A percentile compares a stretch with the other conserved stretches of the same genome.
phyloP scores from a whole-genome alignment of 2,329 filamentous ascomycete genomes.

The Achaetomium macrosporum region DNA sequence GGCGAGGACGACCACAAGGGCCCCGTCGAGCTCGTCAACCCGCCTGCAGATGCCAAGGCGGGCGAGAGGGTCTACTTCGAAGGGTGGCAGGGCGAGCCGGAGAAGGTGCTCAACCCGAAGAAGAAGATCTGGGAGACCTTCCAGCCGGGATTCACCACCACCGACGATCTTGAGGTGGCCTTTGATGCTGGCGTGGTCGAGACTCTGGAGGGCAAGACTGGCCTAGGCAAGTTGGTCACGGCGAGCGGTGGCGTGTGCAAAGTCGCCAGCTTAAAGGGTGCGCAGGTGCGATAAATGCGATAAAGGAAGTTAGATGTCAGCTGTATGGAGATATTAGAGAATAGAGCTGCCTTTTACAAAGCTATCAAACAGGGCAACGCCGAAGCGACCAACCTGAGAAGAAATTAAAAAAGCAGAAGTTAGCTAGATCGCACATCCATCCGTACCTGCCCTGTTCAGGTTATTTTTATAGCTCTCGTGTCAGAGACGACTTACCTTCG shows the following conservation, averaged over 20 bases:
- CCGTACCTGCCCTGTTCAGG: too few relatives aligned
- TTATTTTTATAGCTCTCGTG: too few relatives aligned
- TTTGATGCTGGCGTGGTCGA: constrained; percentile 78
- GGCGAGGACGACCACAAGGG: constrained; percentile 84
- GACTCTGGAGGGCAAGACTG: constrained; percentile 63
- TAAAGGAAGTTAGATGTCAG: neutral
- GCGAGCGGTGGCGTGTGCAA: constrained; percentile 74
- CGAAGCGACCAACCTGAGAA: too few relatives aligned
- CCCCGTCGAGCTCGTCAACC: constrained; percentile 85
- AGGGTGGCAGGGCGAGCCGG: constrained; percentile 88
- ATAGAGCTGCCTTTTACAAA: constrained; percentile 1
- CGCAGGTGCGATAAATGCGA: constrained; percentile 65
- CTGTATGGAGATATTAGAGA: neutral
- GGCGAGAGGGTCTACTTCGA: constrained; percentile 91
- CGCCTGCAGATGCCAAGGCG: constrained; percentile 70
- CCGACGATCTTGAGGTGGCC: constrained; percentile 69
- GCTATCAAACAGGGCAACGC: neutral
- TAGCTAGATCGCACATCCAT: too few relatives aligned
- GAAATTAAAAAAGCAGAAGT: too few relatives aligned
- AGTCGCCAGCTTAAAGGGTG: constrained; percentile 73
- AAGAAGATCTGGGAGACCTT: constrained; percentile 99
- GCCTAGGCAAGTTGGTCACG: constrained; percentile 64
- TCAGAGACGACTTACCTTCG: constrained; percentile 27
- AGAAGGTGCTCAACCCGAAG: constrained; percentile 94
- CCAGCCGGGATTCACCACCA: constrained; percentile 94